Conservation (phyloP, 1,284 basidiomycete species). For the Ustilago nuda region DNA sequence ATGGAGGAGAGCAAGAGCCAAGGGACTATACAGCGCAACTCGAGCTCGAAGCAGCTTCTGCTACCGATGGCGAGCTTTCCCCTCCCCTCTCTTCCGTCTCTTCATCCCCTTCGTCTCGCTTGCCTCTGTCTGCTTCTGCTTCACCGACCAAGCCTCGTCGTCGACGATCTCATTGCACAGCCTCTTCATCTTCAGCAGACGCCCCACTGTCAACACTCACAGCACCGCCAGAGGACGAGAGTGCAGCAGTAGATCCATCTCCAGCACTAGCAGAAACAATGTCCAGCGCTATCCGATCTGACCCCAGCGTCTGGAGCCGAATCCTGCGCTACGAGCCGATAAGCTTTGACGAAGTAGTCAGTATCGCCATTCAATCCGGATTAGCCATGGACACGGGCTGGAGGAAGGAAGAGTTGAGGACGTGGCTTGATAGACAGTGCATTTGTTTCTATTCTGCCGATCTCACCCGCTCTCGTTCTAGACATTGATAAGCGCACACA, state of each 20-base stretch:
- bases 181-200: constrained; percentile 26
- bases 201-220: constrained; percentile 14
- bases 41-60: constrained; percentile 30
- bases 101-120: constrained; percentile 2
- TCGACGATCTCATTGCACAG: constrained; percentile 4
- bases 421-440: constrained; percentile 42
- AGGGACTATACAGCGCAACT: constrained; percentile 33
- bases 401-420: constrained; percentile 36
- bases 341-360: constrained; percentile 47
- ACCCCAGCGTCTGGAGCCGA: constrained; percentile 11
- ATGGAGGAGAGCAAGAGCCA: not conserved
- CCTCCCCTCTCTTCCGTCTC: not conserved
- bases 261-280: constrained; percentile 26
- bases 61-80: constrained; percentile 18
- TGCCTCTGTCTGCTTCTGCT: constrained; percentile 15
- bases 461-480: constrained; percentile 22
- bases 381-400: constrained; percentile 27
- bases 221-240: not conserved
- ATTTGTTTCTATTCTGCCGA: constrained; percentile 45
- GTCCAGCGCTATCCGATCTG: constrained; percentile 22
- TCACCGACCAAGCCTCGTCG: constrained; percentile 10
- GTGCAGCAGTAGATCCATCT: constrained; percentile 17
- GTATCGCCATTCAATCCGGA: constrained; percentile 22
- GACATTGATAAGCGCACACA: constrained; percentile 19
- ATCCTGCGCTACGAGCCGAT: constrained; percentile 48